These are phyloP conservation scores for Phytophthora foliorum DNA, from an alignment of 352 stramenopile species.

Conservation along the genomic window DNA sequence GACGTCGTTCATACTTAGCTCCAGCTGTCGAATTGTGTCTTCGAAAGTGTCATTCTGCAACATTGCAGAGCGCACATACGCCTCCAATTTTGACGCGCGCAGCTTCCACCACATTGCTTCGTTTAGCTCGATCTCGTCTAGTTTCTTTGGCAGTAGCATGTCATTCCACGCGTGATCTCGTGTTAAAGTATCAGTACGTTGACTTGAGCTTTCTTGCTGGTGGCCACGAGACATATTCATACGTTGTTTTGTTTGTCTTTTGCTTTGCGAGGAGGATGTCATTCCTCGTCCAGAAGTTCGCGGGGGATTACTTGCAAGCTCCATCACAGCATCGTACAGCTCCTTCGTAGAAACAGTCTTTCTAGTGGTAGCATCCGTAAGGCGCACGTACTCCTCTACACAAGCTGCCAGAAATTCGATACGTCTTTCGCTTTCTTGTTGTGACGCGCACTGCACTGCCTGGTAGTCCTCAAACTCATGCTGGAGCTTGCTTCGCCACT, in stretches of 20 bases:
- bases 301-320: conserved; percentile 33
- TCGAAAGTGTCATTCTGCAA: conserved; percentile 63
- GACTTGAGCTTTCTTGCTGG: background rate
- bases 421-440: conserved; percentile 47
- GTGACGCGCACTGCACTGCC: conserved; percentile 20
- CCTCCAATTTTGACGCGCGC: conserved; percentile 45
- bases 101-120: conserved; percentile 40
- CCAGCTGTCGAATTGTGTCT: conserved; percentile 49
- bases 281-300: background rate
- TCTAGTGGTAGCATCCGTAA: conserved; percentile 28
- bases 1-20: conserved; percentile 49
- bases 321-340: conserved; percentile 51
- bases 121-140: conserved; percentile 5
- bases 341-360: conserved; percentile 41
- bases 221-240: background rate
- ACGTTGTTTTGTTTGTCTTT: conserved; percentile 1
- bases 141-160: background rate
- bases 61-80: conserved; percentile 42
- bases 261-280: background rate
- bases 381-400: conserved; percentile 49
- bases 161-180: conserved; percentile 6
- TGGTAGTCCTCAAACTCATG: conserved; percentile 51
- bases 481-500: conserved; percentile 35
- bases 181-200: background rate
- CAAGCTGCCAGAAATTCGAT: conserved; percentile 57